Conservation (phyloP, 1,284 basidiomycete species). For the Tilletia caries region DNA sequence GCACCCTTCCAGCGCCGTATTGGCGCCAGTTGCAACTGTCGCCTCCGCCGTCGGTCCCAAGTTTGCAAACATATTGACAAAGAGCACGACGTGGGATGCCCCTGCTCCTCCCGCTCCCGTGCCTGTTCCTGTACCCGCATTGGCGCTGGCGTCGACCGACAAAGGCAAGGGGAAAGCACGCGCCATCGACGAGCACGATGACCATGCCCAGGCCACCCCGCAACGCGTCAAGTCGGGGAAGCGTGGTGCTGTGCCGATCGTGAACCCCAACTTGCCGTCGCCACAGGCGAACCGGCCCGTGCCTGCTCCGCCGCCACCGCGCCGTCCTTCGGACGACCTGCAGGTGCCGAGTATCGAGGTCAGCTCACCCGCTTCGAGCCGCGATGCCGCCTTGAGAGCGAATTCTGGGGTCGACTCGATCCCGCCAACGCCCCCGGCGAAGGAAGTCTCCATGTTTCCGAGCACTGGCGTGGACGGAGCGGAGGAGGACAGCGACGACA, state of each 20-base stretch:
- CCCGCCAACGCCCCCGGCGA: conserved; percentile 8
- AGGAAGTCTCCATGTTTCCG: neutral
- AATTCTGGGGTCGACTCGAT: neutral
- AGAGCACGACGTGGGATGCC: no score
- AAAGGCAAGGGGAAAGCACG: conserved; percentile 6
- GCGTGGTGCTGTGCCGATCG: neutral
- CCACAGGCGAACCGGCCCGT: conserved; percentile 1
- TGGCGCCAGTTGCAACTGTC: no score
- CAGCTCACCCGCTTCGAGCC: neutral
- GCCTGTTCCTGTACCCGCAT: neutral
- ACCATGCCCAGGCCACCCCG: neutral
- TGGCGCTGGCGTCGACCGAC: no score
- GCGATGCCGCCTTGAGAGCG: neutral
- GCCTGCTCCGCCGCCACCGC: conserved; percentile 1
- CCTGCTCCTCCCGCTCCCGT: neutral
- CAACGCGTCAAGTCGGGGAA: neutral
- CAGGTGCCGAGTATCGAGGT: neutral
- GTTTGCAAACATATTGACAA: neutral
- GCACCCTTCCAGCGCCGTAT: neutral
- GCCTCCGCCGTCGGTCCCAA: neutral
- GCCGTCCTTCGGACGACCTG: neutral
- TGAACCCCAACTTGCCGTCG: conserved; percentile 1
- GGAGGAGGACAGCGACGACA: neutral
- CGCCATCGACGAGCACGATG: neutral
- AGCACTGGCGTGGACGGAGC: neutral